phyloP scores from a whole-genome alignment of 73 alveolate species.

The Tetrahymena elliotti region DNA sequence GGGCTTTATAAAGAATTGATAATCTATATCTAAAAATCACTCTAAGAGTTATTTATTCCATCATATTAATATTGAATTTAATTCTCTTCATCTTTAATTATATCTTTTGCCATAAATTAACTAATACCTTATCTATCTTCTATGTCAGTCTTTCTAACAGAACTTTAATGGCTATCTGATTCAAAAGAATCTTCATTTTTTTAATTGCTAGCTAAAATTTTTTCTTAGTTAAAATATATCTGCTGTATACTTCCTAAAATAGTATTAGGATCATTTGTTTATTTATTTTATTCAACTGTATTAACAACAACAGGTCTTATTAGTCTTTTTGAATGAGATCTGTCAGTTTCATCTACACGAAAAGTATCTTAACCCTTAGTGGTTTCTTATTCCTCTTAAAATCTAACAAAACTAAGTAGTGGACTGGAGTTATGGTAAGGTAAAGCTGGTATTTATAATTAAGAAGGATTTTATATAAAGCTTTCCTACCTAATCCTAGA shows the following conservation, averaged over 20 bases:
- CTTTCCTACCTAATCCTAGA: background rate
- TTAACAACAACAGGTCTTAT: background rate
- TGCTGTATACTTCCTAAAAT: background rate
- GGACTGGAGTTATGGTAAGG: background rate
- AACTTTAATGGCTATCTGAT: background rate
- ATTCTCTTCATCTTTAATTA: background rate
- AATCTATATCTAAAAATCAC: background rate
- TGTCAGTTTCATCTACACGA: background rate
- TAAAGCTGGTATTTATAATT: background rate
- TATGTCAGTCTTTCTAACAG: background rate
- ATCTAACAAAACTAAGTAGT: background rate
- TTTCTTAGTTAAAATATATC: background rate
- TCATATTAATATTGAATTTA: background rate
- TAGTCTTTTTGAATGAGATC: background rate
- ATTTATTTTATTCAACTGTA: background rate
- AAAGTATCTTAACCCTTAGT: background rate
- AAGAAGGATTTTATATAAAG: background rate
- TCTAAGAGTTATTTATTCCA: background rate
- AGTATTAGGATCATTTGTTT: background rate
- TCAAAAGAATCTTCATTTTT: background rate
- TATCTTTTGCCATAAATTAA: background rate
- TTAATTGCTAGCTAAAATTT: background rate
- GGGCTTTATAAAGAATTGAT: background rate
- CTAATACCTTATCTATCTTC: background rate
- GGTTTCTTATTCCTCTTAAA: background rate